Evolutionary conservation across 2,329 filamentous ascomycete species (phyloP).

Genomic region (Pseudogymnoascus sp.): DNA sequence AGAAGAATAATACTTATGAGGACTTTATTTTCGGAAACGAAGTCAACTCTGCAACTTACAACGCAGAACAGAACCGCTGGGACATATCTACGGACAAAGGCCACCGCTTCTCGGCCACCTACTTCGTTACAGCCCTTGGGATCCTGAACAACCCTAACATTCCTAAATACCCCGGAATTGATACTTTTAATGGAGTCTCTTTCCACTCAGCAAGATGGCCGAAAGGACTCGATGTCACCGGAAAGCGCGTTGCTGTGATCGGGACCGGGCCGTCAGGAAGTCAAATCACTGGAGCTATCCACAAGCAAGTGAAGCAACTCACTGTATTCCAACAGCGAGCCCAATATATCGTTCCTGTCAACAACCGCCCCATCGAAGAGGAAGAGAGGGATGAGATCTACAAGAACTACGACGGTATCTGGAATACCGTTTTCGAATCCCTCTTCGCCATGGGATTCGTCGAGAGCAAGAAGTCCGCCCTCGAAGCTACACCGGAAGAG

Average conservation of each 20-base stretch:
- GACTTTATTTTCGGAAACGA: slow-evolving; percentile 15
- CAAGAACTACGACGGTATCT: slow-evolving; percentile 2
- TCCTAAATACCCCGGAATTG: slow-evolving; percentile 35
- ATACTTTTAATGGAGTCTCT: slow-evolving; percentile 41
- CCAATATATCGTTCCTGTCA: slow-evolving; percentile 26
- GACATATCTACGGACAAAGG: slow-evolving; percentile 16
- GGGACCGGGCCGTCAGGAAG: slow-evolving; percentile 49
- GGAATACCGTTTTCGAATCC: slow-evolving; percentile 17
- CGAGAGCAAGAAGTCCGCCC: slow-evolving; percentile 22
- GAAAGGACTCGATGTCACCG: slow-evolving; percentile 39
- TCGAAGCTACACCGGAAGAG: slow-evolving; percentile 15
- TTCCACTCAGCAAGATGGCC: slow-evolving; percentile 50
- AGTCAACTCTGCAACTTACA: slow-evolving; percentile 14
- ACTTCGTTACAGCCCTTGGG: slow-evolving; percentile 18
- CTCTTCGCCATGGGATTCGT: slow-evolving; percentile 30
- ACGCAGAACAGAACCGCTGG: slow-evolving; percentile 14
- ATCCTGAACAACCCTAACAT: slow-evolving; percentile 17
- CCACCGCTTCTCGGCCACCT: slow-evolving; percentile 12
- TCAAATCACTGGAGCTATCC: slow-evolving; percentile 36
- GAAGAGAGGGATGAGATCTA: slow-evolving; percentile 19
- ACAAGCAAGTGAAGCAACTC: slow-evolving; percentile 33
- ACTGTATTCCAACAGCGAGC: slow-evolving; percentile 30
- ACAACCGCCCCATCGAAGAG: slow-evolving; percentile 11
- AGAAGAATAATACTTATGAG: neutral
- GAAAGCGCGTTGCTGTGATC: slow-evolving; percentile 48